Evolutionary conservation across 371 early-diverging fungal species (phyloP).

Genomic region (Mucor piriformis): DNA sequence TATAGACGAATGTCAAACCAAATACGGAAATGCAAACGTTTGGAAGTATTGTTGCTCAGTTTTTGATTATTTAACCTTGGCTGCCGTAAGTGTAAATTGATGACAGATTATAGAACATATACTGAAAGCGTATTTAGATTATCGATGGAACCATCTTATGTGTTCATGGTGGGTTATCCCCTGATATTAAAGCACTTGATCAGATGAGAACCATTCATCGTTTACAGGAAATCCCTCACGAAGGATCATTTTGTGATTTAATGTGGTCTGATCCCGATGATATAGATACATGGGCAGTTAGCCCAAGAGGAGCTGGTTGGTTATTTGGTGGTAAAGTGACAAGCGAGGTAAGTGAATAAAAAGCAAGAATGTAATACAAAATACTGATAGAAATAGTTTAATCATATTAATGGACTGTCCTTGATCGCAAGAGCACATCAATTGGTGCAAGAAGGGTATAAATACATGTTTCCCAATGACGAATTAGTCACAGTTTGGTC

Average conservation of each 20-base stretch:
- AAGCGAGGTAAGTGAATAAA: conserved; percentile 66
- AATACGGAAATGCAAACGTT: conserved; percentile 98
- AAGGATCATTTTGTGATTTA: conserved; percentile 97
- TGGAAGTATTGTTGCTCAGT: conserved; percentile 99
- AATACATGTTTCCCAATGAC: conserved; percentile 96
- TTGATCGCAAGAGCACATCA: conserved; percentile 99
- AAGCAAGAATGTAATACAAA: not conserved
- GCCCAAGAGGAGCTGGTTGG: conserved; percentile 99
- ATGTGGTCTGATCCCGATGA: conserved; percentile 97
- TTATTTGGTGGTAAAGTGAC: conserved; percentile 98
- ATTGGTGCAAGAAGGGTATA: conserved; percentile 98
- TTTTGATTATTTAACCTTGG: conserved; percentile 98
- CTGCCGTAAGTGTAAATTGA: conserved; percentile 91
- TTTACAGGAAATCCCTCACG: conserved; percentile 98
- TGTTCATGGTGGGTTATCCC: conserved; percentile 99
- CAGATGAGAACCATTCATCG: conserved; percentile 97
- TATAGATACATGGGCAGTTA: conserved; percentile 97
- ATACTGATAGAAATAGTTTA: conserved; percentile 72
- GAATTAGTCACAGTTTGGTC: conserved; percentile 99
- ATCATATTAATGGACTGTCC: conserved; percentile 96
- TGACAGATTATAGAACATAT: too few relatives aligned
- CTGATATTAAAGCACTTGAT: conserved; percentile 95
- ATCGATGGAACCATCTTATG: conserved; percentile 85
- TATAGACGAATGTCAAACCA: conserved; percentile 96
- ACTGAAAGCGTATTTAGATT: conserved; percentile 22